A percentile compares a stretch with the other conserved stretches of the same genome.
Evolutionary conservation across 73 alveolate genomes (phyloP).

Genomic region (Uronychia binucleata): DNA sequence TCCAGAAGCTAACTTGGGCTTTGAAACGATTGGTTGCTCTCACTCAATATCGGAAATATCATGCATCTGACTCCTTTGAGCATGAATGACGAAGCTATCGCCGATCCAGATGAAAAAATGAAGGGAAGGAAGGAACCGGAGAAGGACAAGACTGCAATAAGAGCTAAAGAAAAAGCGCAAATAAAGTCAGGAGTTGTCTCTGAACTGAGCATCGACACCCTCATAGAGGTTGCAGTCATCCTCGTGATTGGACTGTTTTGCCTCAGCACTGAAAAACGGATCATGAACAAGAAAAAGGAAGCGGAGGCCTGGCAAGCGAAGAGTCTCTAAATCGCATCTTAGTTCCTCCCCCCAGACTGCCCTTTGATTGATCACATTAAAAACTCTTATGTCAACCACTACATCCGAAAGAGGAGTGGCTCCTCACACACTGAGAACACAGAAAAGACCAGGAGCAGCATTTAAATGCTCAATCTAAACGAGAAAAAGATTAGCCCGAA

Average conservation of each 20-base stretch:
- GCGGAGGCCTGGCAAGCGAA: not conserved
- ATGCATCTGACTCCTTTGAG: not conserved
- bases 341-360: not conserved
- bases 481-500: too few species aligned
- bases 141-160: not conserved
- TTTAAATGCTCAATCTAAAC: too few species aligned
- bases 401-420: too few species aligned
- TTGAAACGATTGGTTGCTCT: not conserved
- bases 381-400: not conserved
- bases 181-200: not conserved
- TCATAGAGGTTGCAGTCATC: not conserved
- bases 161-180: not conserved
- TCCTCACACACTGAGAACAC: too few species aligned
- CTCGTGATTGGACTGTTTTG: not conserved
- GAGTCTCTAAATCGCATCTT: not conserved
- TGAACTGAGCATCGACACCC: not conserved
- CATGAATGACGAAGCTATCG: not conserved
- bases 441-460: too few species aligned
- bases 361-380: not conserved
- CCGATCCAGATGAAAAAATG: not conserved
- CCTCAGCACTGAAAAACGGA: not conserved
- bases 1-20: not conserved
- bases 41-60: not conserved
- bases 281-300: not conserved
- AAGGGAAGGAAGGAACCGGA: not conserved